Conservation (phyloP, 768 basidiomycete genomes). For the Boletus sp. region DNA sequence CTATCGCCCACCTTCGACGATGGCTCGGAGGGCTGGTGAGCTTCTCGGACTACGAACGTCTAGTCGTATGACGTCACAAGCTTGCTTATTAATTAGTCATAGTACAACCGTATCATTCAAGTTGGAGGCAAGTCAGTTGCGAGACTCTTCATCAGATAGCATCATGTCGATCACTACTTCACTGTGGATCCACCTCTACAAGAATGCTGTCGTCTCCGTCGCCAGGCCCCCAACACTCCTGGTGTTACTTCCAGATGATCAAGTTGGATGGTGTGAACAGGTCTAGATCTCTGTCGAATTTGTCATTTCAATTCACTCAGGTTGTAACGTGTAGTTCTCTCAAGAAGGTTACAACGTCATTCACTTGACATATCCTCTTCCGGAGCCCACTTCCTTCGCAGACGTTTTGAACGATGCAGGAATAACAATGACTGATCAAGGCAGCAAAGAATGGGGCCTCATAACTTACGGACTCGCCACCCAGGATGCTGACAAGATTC, state of each 20-base stretch:
- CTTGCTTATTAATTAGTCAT: too few relatives aligned
- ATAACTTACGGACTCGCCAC: conserved; percentile 31
- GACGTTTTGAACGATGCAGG: conserved; percentile 19
- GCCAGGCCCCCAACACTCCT: conserved; percentile 30
- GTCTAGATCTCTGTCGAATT: conserved; percentile 12
- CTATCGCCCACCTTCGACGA: too few relatives aligned
- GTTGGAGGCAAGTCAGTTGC: too few relatives aligned
- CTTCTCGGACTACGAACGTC: too few relatives aligned
- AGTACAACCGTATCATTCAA: too few relatives aligned
- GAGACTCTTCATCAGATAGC: neutral
- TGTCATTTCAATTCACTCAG: neutral
- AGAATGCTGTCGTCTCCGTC: conserved; percentile 33
- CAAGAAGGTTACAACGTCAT: conserved; percentile 41
- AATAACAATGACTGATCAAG: conserved; percentile 6
- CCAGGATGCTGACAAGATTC: conserved; percentile 21
- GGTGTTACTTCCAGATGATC: conserved; percentile 30
- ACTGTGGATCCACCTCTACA: conserved; percentile 16
- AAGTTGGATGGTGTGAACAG: conserved; percentile 38
- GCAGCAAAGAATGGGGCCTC: conserved; percentile 27
- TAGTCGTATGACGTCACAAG: neutral
- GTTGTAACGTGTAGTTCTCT: conserved; percentile 26
- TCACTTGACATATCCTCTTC: conserved; percentile 28
- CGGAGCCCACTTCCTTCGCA: conserved; percentile 11
- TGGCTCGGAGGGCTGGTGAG: too few relatives aligned
- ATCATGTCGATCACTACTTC: conserved; percentile 4